Conservation (phyloP, 2,329 filamentous ascomycete species). For the Didymella lethalis region DNA sequence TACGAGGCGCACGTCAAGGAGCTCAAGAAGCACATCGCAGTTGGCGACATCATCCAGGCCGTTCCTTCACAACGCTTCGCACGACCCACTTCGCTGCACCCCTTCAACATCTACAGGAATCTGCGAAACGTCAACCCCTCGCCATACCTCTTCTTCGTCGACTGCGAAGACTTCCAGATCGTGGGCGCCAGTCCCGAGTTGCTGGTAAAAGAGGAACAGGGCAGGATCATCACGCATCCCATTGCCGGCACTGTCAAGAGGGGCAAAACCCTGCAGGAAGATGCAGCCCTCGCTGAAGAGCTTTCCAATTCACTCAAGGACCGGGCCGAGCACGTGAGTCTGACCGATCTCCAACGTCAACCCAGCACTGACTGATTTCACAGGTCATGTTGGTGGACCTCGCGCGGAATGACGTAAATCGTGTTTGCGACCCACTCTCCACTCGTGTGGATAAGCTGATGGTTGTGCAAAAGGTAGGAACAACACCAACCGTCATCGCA, state of each 20-base stretch:
- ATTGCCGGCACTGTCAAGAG: conserved; percentile 96
- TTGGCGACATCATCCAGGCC: conserved; percentile 96
- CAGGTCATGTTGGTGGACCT: conserved; percentile 98
- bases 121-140: conserved; percentile 97
- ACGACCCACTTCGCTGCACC: conserved; percentile 87
- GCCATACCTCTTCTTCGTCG: conserved; percentile 95
- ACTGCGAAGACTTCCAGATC: conserved; percentile 91
- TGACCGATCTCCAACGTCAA: conserved; percentile 23
- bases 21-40: conserved; percentile 88
- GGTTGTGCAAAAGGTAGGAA: conserved; percentile 62
- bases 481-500: conserved; percentile 16
- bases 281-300: conserved; percentile 78
- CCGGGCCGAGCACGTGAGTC: conserved; percentile 54
- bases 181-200: conserved; percentile 95
- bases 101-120: conserved; percentile 97
- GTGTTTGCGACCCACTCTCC: conserved; percentile 88
- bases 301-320: conserved; percentile 86
- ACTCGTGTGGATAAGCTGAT: conserved; percentile 93
- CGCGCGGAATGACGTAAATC: conserved; percentile 94
- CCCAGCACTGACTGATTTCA: conserved; percentile 44
- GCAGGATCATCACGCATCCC: conserved; percentile 91
- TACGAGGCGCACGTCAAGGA: conserved; percentile 89
- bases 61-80: conserved; percentile 95
- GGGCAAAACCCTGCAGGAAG: conserved; percentile 80
- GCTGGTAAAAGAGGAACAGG: conserved; percentile 86